Evolutionary conservation across 2,329 filamentous ascomycete species (phyloP).

Genomic region (Aspergillus caelatus): DNA sequence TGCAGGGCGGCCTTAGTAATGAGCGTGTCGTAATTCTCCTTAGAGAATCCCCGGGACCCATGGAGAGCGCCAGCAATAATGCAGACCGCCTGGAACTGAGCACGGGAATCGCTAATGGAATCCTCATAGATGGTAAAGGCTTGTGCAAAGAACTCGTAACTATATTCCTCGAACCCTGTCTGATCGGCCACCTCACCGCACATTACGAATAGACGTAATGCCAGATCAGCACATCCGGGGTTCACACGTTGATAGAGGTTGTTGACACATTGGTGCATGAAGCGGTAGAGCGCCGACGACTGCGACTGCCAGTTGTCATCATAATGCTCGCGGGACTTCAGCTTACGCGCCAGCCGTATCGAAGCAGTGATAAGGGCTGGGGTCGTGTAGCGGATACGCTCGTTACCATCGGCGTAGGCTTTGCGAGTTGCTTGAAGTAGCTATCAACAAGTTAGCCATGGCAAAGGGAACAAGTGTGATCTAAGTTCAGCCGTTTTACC

Average conservation of each 20-base stretch:
- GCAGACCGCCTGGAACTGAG: slow-evolving; percentile 96
- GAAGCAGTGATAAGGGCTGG: slow-evolving; percentile 88
- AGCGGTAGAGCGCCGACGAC: slow-evolving; percentile 86
- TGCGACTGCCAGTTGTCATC: slow-evolving; percentile 74
- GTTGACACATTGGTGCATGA: slow-evolving; percentile 86
- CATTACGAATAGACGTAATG: slow-evolving; percentile 84
- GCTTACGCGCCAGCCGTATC: slow-evolving; percentile 83
- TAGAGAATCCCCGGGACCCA: slow-evolving; percentile 84
- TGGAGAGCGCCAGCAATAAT: slow-evolving; percentile 89
- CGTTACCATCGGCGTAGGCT: slow-evolving; percentile 87
- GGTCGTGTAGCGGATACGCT: slow-evolving; percentile 93
- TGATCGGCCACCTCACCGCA: slow-evolving; percentile 93
- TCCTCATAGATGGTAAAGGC: slow-evolving; percentile 98
- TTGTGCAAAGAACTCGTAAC: slow-evolving; percentile 97
- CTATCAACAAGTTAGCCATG: slow-evolving; percentile 37
- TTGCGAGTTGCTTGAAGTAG: slow-evolving; percentile 86
- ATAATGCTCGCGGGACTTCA: slow-evolving; percentile 88
- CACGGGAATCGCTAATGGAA: slow-evolving; percentile 89
- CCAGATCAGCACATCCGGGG: slow-evolving; percentile 79
- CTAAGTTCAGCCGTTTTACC: slow-evolving; percentile 36
- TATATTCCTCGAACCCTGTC: slow-evolving; percentile 89
- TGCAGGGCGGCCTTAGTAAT: slow-evolving; percentile 98
- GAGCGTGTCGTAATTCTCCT: slow-evolving; percentile 97
- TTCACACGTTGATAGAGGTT: slow-evolving; percentile 86
- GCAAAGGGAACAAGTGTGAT: slow-evolving; percentile 5